Percentiles rank a stretch among this genome's conserved stretches.
These are phyloP conservation scores for Chalciporus piperatoides DNA, from an alignment of 1,284 basidiomycete genomes.

Conservation along the genomic window DNA sequence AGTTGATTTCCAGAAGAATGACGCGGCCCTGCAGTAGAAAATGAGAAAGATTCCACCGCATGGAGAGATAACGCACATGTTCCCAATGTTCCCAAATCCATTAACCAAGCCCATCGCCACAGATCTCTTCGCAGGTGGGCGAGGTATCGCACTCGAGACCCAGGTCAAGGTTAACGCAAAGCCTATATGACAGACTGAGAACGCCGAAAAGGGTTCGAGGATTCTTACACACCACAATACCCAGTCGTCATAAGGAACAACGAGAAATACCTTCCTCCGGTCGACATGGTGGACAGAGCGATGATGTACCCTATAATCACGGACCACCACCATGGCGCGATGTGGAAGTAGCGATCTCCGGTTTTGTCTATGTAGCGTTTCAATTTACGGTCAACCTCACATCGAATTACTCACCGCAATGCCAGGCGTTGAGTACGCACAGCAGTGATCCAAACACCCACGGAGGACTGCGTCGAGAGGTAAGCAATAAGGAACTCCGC, in stretches of 20 bases:
- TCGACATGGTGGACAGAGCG: constrained; percentile 50
- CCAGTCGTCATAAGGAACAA: constrained; percentile 64
- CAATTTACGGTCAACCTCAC: constrained; percentile 4
- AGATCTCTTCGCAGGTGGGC: constrained; percentile 57
- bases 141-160: constrained; percentile 58
- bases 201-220: neutral
- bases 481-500: neutral
- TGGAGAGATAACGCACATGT: constrained; percentile 24
- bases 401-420: constrained; percentile 47
- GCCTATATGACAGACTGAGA: constrained; percentile 33
- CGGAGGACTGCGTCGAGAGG: constrained; percentile 44
- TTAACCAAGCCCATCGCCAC: constrained; percentile 41
- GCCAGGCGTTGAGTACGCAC: constrained; percentile 59
- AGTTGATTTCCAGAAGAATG: constrained; percentile 47
- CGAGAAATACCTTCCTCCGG: constrained; percentile 56
- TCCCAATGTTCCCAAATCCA: constrained; percentile 32
- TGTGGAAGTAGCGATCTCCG: constrained; percentile 69
- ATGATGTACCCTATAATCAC: constrained; percentile 63
- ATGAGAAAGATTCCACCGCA: neutral
- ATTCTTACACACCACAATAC: constrained; percentile 43
- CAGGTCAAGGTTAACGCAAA: constrained; percentile 58
- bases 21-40: constrained; percentile 37
- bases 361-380: constrained; percentile 42
- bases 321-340: constrained; percentile 62
- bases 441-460: constrained; percentile 57